Base-by-base conservation (phyloP, 179 eudicot species). In the Silene noctiflora region DNA sequence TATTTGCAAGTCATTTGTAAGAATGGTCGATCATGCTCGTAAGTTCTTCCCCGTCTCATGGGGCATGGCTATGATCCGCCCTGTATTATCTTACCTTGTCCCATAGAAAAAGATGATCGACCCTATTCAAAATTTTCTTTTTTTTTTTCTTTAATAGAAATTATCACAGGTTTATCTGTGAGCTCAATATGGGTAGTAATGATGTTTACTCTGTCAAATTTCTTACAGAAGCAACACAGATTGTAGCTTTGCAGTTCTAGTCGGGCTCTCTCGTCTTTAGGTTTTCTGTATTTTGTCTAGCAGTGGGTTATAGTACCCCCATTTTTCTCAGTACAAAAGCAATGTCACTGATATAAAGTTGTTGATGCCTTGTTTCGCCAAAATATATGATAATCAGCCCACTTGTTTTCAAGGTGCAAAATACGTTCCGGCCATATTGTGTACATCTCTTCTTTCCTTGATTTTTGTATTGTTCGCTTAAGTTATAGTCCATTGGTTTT, bases 11-110 rank as follows among this genome's bases (percentile, higher is more conserved):
- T 35, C 84, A 75, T 74, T 60, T 84, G 84, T 84, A 80, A 79
- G 81, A 61, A 77, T 63, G 79, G 86, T 77, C 75, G 86, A 83
- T 85, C 81, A 76, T 67, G 71, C 75, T 81, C 59, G 22, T 48
- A 78, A 60, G 81, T 73, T 80, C 76, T 73, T 82, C 81, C 68
- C 20, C 82, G 69, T 25, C 82, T 27, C 20, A 19, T 12, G 69
- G 83, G 75, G 56, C 65, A 51, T 63, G 68, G 82, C 82, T 81
- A 20, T 83, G 84, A 79, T 81, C 84, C 76, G 69, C 83, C 73
- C 70, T 85, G 85, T 79, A 84, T 63, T 67, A 71, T 83, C 82
- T 79, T 76, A 78, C 85, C 81, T 59, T 82, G 80, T 83, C 80
- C 78, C 86, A 83, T 78, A 79, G 83, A 79, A 83, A 79, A 77